Conservation (phyloP, 495 filamentous ascomycete species). For the Ramalina intermedia region DNA sequence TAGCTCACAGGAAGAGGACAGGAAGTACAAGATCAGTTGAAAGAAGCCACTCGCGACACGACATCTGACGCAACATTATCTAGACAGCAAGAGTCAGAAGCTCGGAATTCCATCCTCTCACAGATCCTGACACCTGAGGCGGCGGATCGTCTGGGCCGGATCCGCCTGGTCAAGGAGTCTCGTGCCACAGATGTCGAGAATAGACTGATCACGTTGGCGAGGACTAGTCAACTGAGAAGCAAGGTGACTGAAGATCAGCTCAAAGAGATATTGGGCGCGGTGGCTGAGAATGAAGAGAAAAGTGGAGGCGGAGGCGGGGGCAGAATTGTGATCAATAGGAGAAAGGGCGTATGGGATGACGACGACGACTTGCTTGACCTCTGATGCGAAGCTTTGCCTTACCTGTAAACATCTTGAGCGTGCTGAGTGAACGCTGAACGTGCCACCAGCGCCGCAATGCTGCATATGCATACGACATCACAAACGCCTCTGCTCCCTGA, state of each 20-base stretch:
- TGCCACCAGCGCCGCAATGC: no score
- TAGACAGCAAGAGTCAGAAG: constrained; percentile 60
- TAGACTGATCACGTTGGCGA: constrained; percentile 80
- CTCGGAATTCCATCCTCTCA: constrained; percentile 60
- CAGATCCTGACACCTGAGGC: constrained; percentile 93
- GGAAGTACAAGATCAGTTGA: constrained; percentile 36
- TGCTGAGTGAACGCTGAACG: no score
- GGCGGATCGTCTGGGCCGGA: constrained; percentile 81
- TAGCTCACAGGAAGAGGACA: constrained; percentile 45
- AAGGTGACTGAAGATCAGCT: constrained; percentile 89
- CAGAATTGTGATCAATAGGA: constrained; percentile 70
- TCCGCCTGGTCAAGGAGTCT: constrained; percentile 87
- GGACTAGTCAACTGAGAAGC: constrained; percentile 65
- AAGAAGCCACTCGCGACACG: constrained; percentile 9
- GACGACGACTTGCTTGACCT: constrained; percentile 70
- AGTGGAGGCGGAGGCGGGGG: constrained; percentile 25
- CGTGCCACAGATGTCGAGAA: constrained; percentile 86
- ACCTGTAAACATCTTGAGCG: no score
- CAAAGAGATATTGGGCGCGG: constrained; percentile 72
- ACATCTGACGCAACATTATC: constrained; percentile 1
- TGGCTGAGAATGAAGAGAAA: constrained; percentile 54
- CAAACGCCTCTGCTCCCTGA: neutral
- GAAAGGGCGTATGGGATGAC: constrained; percentile 78
- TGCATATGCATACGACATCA: neutral
- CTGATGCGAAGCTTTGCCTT: constrained; percentile 11